Conservation (phyloP, 2,329 filamentous ascomycete genomes). For the Stenocarpella maydis region DNA sequence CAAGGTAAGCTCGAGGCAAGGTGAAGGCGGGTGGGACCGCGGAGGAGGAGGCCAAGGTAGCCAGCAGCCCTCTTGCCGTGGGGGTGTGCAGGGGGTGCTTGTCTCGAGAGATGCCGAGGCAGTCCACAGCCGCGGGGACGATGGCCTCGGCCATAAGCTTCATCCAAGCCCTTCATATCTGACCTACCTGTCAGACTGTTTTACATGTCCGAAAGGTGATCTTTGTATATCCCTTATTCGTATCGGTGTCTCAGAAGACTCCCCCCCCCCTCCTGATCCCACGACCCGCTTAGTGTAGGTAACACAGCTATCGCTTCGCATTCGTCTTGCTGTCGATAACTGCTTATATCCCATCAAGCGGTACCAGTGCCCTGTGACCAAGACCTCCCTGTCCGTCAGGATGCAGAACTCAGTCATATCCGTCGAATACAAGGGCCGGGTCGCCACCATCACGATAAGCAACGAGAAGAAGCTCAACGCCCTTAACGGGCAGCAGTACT, state of each 20-base stretch:
- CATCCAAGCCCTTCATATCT: neutral
- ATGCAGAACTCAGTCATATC: conserved; percentile 59
- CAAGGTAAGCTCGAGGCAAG: neutral
- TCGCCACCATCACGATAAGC: conserved; percentile 88
- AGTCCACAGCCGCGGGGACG: conserved; percentile 20
- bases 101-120: conserved; percentile 24
- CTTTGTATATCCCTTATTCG: neutral
- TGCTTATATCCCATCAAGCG: no score
- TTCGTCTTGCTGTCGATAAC: neutral
- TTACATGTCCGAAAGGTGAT: conserved; percentile 9
- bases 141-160: conserved; percentile 18
- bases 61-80: neutral
- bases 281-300: conserved; percentile 18
- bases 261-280: neutral
- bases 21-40: neutral
- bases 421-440: conserved; percentile 70
- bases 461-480: conserved; percentile 89
- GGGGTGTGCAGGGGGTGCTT: conserved; percentile 10
- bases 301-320: conserved; percentile 15
- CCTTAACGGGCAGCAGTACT: conserved; percentile 76
- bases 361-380: conserved; percentile 7
- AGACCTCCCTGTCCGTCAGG: neutral
- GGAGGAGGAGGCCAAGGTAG: neutral
- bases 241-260: conserved; percentile 6
- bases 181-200: conserved; percentile 25